These are phyloP conservation scores for Moelleriella libera DNA, from an alignment of 2,329 filamentous ascomycete genomes.

Conservation along the genomic window DNA sequence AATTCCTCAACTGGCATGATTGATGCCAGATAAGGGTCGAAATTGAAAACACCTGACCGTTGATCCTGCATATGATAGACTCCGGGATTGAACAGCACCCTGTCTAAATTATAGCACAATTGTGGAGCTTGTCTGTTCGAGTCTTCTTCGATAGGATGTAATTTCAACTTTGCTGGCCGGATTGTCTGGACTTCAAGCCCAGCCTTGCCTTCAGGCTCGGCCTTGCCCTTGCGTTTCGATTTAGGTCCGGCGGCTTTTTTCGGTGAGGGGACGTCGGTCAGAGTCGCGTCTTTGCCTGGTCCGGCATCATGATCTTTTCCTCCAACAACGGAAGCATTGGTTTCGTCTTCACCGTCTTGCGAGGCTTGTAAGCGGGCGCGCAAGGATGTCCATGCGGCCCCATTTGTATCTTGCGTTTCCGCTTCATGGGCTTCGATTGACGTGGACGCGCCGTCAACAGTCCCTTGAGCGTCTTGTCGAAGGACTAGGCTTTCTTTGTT, in stretches of 20 bases:
- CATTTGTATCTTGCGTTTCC: not conserved
- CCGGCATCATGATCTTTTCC: slow-evolving; percentile 2
- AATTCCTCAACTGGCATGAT: slow-evolving; percentile 94
- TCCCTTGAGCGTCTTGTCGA: not conserved
- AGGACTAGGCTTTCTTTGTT: no score
- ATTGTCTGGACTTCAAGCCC: slow-evolving; percentile 15
- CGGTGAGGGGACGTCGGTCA: not conserved
- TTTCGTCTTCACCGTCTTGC: not conserved
- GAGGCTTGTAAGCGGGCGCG: slow-evolving; percentile 11
- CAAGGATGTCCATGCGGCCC: slow-evolving; percentile 15
- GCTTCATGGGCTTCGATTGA: not conserved
- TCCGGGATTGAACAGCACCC: slow-evolving; percentile 90
- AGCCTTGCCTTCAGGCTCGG: slow-evolving; percentile 2
- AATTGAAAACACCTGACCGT: slow-evolving; percentile 82
- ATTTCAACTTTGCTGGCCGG: slow-evolving; percentile 9
- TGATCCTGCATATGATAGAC: slow-evolving; percentile 87
- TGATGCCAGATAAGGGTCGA: slow-evolving; percentile 82
- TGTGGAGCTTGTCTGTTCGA: slow-evolving; percentile 22
- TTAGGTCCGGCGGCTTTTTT: slow-evolving; percentile 1
- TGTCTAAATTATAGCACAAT: slow-evolving; percentile 63
- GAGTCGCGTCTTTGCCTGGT: not conserved
- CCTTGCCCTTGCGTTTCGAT: slow-evolving; percentile 3
- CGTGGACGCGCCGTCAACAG: not conserved
- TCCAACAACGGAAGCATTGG: not conserved
- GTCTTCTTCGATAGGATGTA: slow-evolving; percentile 17